A percentile compares a stretch with the other conserved stretches of the same genome.
These are phyloP conservation scores for Lactifluus volemus DNA, from an alignment of 768 basidiomycete species.

Conservation along the genomic window DNA sequence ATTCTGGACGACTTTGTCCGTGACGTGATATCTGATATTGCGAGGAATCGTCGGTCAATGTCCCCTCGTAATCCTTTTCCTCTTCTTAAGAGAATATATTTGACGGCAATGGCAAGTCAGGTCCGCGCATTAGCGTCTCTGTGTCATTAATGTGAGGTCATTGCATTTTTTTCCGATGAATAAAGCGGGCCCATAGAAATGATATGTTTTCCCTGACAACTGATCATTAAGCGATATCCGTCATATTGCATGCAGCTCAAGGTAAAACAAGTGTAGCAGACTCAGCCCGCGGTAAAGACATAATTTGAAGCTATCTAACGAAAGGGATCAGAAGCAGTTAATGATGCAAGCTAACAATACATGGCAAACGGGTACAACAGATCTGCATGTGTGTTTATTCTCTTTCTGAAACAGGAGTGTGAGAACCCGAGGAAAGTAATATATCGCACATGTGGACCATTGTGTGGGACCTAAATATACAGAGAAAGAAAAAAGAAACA, in stretches of 20 bases:
- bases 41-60: too few relatives aligned
- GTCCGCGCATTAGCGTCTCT: not conserved
- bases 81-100: not conserved
- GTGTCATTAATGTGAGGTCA: not conserved
- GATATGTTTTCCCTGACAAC: not conserved
- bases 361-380: slow-evolving; percentile 8
- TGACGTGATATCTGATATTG: not conserved
- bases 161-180: not conserved
- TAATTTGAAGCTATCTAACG: slow-evolving; percentile 6
- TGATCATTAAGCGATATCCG: not conserved
- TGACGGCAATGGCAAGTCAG: not conserved
- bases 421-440: not conserved
- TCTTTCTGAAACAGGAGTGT: not conserved
- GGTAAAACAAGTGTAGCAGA: not conserved
- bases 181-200: not conserved
- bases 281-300: not conserved
- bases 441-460: not conserved
- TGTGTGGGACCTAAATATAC: not conserved
- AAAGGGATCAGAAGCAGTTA: not conserved
- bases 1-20: not conserved
- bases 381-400: slow-evolving; percentile 2
- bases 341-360: slow-evolving; percentile 9
- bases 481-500: not conserved
- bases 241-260: not conserved
- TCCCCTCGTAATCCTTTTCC: not conserved